A percentile compares a stretch with the other conserved stretches of the same genome.
Evolutionary conservation across 2,329 filamentous ascomycete species (phyloP).

Genomic region (Epichloe amarillans): DNA sequence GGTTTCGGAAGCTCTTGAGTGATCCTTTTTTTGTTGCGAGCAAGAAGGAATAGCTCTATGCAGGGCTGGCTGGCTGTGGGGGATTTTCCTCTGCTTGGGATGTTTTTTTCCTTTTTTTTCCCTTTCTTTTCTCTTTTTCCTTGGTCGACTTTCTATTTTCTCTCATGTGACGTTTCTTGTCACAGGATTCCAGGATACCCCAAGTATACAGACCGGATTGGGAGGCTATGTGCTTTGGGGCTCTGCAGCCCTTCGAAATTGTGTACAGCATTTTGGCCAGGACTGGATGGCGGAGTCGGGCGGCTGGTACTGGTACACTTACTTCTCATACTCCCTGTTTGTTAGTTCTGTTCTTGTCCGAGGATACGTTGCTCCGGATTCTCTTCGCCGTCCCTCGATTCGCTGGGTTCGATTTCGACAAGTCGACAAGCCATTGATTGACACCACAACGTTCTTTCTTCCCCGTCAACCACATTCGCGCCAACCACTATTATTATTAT

Average conservation of each 20-base stretch:
- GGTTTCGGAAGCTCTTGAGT: neutral
- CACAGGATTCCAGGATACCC: conserved; percentile 22
- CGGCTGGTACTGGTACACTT: conserved; percentile 10
- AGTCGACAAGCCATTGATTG: neutral
- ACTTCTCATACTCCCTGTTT: conserved; percentile 4
- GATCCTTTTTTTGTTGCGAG: neutral
- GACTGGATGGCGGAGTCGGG: conserved; percentile 27
- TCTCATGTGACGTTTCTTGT: conserved; percentile 13
- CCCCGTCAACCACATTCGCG: neutral
- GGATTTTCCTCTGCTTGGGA: neutral
- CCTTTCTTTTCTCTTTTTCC: neutral
- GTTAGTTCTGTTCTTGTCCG: neutral
- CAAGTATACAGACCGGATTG: conserved; percentile 21
- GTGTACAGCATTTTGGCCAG: conserved; percentile 20
- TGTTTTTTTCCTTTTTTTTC: neutral
- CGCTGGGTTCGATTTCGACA: conserved; percentile 2
- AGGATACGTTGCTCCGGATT: conserved; percentile 5
- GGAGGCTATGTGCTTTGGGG: conserved; percentile 23
- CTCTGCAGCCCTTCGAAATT: conserved; percentile 16
- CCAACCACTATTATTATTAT: neutral
- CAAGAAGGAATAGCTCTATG: neutral
- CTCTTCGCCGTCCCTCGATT: conserved; percentile 4
- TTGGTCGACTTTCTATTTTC: conserved; percentile 8
- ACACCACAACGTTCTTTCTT: neutral
- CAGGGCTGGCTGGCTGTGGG: neutral